Percentiles rank a stretch among this genome's conserved stretches.
Conservation (phyloP, 73 alveolate species). For the Paramecium primaurelia region DNA sequence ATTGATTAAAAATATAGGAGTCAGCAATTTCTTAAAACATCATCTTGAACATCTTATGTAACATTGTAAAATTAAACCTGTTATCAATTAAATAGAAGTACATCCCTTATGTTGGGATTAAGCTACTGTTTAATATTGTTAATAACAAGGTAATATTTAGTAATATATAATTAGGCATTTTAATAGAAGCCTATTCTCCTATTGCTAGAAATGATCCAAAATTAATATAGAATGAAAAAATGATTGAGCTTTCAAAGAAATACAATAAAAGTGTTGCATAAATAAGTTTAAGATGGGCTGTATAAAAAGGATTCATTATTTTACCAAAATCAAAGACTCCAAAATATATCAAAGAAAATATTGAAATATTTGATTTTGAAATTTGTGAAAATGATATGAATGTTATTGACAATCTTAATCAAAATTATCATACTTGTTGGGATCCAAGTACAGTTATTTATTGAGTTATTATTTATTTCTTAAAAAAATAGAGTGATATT, state of each 20-base stretch:
- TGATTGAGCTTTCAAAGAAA: conserved; percentile 66
- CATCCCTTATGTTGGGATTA: conserved; percentile 82
- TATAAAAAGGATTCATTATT: conserved; percentile 71
- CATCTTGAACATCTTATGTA: conserved; percentile 78
- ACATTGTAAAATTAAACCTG: conserved; percentile 78
- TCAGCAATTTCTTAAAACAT: conserved; percentile 74
- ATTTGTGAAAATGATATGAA: conserved; percentile 71
- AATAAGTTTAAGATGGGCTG: conserved; percentile 79
- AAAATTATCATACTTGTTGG: conserved; percentile 49
- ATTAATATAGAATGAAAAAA: conserved; percentile 63
- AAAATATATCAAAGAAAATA: conserved; percentile 73
- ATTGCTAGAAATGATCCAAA: conserved; percentile 78
- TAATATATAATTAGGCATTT: conserved; percentile 48
- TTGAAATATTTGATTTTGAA: conserved; percentile 74
- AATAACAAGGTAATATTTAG: background rate
- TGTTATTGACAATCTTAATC: conserved; percentile 51
- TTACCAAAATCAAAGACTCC: conserved; percentile 78
- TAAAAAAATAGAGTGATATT: background rate
- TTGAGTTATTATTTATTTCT: background rate
- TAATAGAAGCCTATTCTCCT: conserved; percentile 85
- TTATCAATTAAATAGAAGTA: conserved; percentile 81
- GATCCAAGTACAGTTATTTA: conserved; percentile 50
- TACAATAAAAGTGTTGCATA: conserved; percentile 70
- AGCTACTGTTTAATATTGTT: conserved; percentile 77
- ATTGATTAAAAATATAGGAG: conserved; percentile 81